phyloP scores from a whole-genome alignment of 2,329 filamentous ascomycete genomes.

The Phyllosticta ampelicida region DNA sequence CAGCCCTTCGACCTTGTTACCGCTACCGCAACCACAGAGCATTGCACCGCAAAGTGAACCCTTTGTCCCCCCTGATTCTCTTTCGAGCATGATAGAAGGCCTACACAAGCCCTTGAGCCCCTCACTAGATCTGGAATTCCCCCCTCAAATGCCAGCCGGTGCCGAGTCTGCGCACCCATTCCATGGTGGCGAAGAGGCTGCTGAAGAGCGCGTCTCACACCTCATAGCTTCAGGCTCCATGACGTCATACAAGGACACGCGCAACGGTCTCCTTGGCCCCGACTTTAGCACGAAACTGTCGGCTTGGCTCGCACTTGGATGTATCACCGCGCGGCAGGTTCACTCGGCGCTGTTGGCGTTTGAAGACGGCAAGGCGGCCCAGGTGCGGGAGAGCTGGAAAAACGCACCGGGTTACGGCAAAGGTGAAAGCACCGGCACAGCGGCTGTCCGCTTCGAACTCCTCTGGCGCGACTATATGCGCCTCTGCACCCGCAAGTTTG shows the following conservation, averaged over 20 bases:
- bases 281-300: conserved; percentile 71
- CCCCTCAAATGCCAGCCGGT: conserved; percentile 43
- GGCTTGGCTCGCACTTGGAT: conserved; percentile 60
- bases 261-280: conserved; percentile 58
- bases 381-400: conserved; percentile 21
- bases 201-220: conserved; percentile 47
- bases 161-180: conserved; percentile 55
- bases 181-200: conserved; percentile 54
- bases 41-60: conserved; percentile 51
- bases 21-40: conserved; percentile 38
- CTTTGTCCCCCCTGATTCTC: conserved; percentile 50
- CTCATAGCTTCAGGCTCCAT: conserved; percentile 52
- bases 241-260: conserved; percentile 55
- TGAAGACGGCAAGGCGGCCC: conserved; percentile 47
- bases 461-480: conserved; percentile 77
- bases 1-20: conserved; percentile 46
- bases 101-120: conserved; percentile 41
- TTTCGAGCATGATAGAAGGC: conserved; percentile 38
- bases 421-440: conserved; percentile 63
- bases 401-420: conserved; percentile 48
- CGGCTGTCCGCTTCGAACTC: conserved; percentile 59
- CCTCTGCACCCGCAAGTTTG: conserved; percentile 61
- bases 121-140: conserved; percentile 36
- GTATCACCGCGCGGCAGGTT: conserved; percentile 60
- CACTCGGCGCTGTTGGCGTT: conserved; percentile 57